phyloP scores from a whole-genome alignment of 306 rosid genomes.

The Glycine tomentella region DNA sequence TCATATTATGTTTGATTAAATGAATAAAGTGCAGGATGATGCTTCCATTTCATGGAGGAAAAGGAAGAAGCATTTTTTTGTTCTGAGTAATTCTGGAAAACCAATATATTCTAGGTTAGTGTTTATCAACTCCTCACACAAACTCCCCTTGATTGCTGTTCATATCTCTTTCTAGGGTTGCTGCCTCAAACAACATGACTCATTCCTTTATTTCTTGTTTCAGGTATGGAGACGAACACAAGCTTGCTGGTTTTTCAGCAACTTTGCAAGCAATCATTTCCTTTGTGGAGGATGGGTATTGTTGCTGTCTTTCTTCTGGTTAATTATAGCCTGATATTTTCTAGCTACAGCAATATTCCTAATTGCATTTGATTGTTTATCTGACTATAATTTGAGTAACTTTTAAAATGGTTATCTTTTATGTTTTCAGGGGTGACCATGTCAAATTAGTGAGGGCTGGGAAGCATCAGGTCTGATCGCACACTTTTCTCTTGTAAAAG shows the following conservation, averaged over 20 bases:
- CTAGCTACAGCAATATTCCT: background rate
- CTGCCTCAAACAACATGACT: constrained; percentile 28
- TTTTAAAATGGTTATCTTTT: constrained; percentile 37
- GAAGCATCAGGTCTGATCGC: constrained; percentile 80
- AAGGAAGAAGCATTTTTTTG: constrained; percentile 91
- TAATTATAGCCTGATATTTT: constrained; percentile 8
- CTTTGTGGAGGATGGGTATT: constrained; percentile 91
- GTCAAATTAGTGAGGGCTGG: constrained; percentile 90
- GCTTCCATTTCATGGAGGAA: constrained; percentile 94
- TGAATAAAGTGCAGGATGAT: constrained; percentile 89
- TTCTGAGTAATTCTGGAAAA: constrained; percentile 91
- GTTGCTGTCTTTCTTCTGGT: constrained; percentile 41
- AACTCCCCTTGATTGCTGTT: constrained; percentile 31
- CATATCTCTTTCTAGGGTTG: constrained; percentile 20
- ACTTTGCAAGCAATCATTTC: constrained; percentile 97
- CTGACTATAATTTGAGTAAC: constrained; percentile 34
- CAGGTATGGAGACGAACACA: constrained; percentile 96
- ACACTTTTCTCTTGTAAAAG: constrained; percentile 37
- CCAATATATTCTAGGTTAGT: constrained; percentile 94
- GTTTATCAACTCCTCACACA: constrained; percentile 25
- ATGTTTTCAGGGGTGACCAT: constrained; percentile 74
- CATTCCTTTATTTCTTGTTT: constrained; percentile 31
- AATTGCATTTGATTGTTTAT: constrained; percentile 3
- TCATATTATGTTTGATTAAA: constrained; percentile 58
- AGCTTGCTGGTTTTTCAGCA: constrained; percentile 97